Evolutionary conservation across 106 monocot species (phyloP), one percentile per base, ranked within the genome.

Genomic region (Iris macrosiphon): DNA sequence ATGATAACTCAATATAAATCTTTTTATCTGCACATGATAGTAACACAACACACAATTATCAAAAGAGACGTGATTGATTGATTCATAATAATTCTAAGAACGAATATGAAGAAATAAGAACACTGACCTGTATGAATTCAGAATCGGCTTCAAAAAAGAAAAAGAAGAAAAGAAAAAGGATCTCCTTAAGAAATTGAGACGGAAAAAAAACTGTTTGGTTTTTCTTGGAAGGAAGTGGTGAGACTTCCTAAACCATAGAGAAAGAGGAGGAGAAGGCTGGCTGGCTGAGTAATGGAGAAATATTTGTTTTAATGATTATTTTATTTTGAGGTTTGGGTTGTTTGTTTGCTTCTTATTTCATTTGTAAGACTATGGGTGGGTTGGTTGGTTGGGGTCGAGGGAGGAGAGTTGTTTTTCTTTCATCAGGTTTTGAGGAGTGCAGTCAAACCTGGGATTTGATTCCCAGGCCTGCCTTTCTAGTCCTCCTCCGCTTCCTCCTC

Each of bases 361-460:
- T n/a, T 42, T 30, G 18, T 3, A 25, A 29, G 10, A 35, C 10
- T 6, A 35, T 35, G 34, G 10, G 34, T 4, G 34, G 34, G 4
- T 35, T 35, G 7, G 34, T 35, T 35, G 34, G 4, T 35, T 35
- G 34, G 4, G 34, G 10, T 35, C 34, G 34, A 35, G 10, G 34
- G 4, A 35, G 10, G 10, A 35, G 7, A 35, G 10, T 35, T 35
- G 7, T 35, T 4, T 6, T 35, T 10, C 4, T 35, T 35, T 10
- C 10, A 35, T n/a, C n/a, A 35, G 4, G 34, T 10, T 6, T 35
- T 35, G 34, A 35, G 10, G 56, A 63, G 62, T 63, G 57, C 40
- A 50, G 72, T 72, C 72, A 72, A 72, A 72, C 57, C 64, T 15
- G 57, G 72, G 63, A 55, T 40, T 64, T 64, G 64, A 57, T 63